These are phyloP conservation scores for Cyberlindnera euphorbiiphila DNA, from an alignment of 805 yeast genomes.

Conservation along the genomic window DNA sequence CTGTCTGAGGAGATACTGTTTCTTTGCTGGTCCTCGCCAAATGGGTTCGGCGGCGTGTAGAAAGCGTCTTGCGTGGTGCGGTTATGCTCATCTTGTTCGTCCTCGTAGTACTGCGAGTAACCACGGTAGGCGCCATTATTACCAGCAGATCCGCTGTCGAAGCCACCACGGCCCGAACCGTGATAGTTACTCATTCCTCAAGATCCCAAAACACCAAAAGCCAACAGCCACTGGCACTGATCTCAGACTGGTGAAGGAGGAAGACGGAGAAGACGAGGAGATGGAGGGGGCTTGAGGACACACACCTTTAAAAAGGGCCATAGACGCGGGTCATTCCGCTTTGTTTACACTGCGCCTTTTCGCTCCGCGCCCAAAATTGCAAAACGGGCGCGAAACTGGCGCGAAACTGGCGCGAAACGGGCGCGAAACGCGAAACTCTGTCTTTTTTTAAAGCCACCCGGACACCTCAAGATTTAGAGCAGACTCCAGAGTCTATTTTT, in stretches of 20 bases:
- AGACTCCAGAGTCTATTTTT: too few relatives aligned
- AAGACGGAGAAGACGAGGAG: not conserved
- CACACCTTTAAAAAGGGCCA: not conserved
- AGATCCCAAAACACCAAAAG: too few relatives aligned
- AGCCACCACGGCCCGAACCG: too few relatives aligned
- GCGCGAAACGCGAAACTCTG: too few relatives aligned
- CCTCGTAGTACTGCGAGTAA: slow-evolving; percentile 6
- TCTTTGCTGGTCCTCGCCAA: slow-evolving; percentile 15
- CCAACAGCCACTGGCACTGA: too few relatives aligned
- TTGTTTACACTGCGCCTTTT: slow-evolving; percentile 2
- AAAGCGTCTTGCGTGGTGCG: slow-evolving; percentile 10
- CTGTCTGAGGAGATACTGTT: slow-evolving; percentile 11
- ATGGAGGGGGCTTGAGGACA: not conserved
- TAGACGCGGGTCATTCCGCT: slow-evolving; percentile 2
- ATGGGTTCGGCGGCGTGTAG: slow-evolving; percentile 16
- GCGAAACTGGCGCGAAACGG: too few relatives aligned
- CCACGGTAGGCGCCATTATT: slow-evolving; percentile 4
- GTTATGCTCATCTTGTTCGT: slow-evolving; percentile 7
- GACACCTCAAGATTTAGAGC: too few relatives aligned
- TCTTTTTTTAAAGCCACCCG: too few relatives aligned
- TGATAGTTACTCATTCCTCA: too few relatives aligned
- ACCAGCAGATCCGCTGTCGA: slow-evolving; percentile 9
- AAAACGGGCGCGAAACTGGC: too few relatives aligned
- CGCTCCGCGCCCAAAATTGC: too few relatives aligned
- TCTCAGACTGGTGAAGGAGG: too few relatives aligned